Evolutionary conservation across 1,284 basidiomycete genomes (phyloP).

Genomic region (Apiotrichum mycotoxinovorans): DNA sequence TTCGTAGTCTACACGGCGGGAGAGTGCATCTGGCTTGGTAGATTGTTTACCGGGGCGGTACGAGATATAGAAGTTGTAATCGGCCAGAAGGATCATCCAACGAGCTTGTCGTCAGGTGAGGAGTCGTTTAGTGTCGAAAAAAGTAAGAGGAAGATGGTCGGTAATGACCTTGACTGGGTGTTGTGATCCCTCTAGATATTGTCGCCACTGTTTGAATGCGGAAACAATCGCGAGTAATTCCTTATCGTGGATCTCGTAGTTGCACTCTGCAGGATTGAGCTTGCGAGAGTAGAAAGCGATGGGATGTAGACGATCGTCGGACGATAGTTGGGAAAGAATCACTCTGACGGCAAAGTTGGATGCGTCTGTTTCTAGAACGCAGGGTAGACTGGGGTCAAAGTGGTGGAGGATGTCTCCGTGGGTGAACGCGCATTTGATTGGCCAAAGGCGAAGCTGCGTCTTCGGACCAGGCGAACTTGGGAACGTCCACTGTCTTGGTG

Average conservation of each 20-base stretch:
- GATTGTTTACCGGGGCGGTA: conserved; percentile 50
- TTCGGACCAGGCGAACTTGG: no score
- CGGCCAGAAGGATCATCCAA: conserved; percentile 49
- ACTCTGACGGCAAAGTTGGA: conserved; percentile 11
- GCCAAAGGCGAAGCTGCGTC: no score
- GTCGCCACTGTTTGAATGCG: conserved; percentile 50
- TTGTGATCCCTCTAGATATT: conserved; percentile 44
- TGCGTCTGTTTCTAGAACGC: conserved; percentile 9
- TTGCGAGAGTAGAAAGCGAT: conserved; percentile 46
- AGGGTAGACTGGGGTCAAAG: background rate
- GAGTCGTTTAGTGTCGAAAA: conserved; percentile 32
- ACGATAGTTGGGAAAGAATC: conserved; percentile 6
- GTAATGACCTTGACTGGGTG: conserved; percentile 41
- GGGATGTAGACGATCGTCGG: conserved; percentile 41
- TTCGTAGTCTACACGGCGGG: conserved; percentile 38
- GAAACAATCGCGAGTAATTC: conserved; percentile 54
- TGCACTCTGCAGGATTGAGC: conserved; percentile 43
- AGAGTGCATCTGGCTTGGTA: conserved; percentile 50
- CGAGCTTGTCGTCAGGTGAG: conserved; percentile 43
- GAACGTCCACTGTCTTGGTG: no score
- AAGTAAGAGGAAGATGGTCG: conserved; percentile 55
- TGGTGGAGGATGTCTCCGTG: background rate
- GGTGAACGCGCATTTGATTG: background rate
- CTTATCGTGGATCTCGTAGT: conserved; percentile 55
- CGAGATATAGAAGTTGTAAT: conserved; percentile 49